phyloP scores from a whole-genome alignment of 257 asterid genomes.

The Verbascum thapsus region DNA sequence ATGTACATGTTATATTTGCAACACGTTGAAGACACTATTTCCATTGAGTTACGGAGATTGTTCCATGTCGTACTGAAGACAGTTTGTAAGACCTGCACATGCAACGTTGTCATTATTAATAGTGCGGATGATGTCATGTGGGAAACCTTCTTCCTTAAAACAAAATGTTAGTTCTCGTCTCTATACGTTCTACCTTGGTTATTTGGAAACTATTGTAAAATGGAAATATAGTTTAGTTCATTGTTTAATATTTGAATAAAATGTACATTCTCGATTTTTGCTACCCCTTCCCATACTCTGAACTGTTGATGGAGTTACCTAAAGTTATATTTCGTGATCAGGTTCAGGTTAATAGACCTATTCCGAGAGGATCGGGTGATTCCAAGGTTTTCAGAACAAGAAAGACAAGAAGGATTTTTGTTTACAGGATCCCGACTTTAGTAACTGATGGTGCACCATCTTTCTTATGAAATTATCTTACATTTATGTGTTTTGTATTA shows the following conservation, averaged over 20 bases:
- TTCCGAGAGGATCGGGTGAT: conserved; percentile 90
- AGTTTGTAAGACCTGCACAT: neutral
- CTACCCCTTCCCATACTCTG: neutral
- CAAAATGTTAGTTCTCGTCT: too few species aligned
- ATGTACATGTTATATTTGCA: neutral
- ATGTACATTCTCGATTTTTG: neutral
- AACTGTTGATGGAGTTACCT: neutral
- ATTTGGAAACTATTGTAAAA: too few species aligned
- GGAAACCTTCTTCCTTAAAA: too few species aligned
- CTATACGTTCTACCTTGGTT: too few species aligned
- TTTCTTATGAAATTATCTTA: neutral
- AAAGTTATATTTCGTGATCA: conserved; percentile 29
- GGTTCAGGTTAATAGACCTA: conserved; percentile 97
- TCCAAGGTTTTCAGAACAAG: conserved; percentile 87
- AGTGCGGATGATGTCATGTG: too few species aligned
- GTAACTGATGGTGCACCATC: conserved; percentile 65
- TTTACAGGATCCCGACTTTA: conserved; percentile 87
- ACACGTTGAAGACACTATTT: neutral
- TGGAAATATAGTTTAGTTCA: neutral
- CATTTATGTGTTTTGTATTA: neutral
- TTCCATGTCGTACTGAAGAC: neutral
- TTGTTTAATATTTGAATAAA: neutral
- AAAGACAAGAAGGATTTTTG: conserved; percentile 87
- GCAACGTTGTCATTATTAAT: too few species aligned
- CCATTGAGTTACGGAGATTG: neutral